Percentiles rank a stretch among this genome's conserved stretches.
These are phyloP conservation scores for Trypethelium eluteriae DNA, from an alignment of 495 filamentous ascomycete species.

Conservation along the genomic window DNA sequence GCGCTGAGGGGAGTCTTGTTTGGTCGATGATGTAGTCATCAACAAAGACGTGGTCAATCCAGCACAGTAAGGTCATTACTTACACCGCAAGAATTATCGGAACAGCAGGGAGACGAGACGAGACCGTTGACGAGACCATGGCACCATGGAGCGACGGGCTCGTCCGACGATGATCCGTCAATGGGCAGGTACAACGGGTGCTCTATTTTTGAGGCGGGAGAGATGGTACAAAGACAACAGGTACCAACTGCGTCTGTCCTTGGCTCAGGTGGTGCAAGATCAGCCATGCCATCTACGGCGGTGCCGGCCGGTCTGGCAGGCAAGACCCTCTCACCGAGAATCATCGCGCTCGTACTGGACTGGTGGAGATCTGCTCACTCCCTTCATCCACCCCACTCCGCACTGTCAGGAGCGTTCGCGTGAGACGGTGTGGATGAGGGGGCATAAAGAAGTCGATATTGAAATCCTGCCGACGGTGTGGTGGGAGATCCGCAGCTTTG, in stretches of 20 bases:
- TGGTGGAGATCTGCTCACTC: too few relatives aligned
- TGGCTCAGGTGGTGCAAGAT: background rate
- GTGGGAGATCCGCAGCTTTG: background rate
- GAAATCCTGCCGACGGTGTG: background rate
- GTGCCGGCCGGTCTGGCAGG: background rate
- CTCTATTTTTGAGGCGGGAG: background rate
- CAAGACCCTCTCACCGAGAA: too few relatives aligned
- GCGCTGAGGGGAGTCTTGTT: background rate
- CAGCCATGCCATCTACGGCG: too few relatives aligned
- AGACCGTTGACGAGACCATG: background rate
- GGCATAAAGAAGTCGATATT: background rate
- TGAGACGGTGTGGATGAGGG: background rate
- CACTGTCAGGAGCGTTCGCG: too few relatives aligned
- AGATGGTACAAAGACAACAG: background rate
- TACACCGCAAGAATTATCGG: slow-evolving; percentile 1
- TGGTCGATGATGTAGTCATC: background rate
- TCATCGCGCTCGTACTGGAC: too few relatives aligned
- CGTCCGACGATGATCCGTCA: background rate
- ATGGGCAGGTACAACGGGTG: background rate
- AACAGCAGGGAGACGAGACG: background rate
- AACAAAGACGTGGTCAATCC: too few relatives aligned
- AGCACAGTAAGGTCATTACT: too few relatives aligned
- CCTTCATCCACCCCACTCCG: too few relatives aligned
- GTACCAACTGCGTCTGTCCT: background rate
- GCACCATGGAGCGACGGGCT: background rate